Evolutionary conservation across 257 asterid genomes (phyloP).

Genomic region (Cynanchum wilfordii): DNA sequence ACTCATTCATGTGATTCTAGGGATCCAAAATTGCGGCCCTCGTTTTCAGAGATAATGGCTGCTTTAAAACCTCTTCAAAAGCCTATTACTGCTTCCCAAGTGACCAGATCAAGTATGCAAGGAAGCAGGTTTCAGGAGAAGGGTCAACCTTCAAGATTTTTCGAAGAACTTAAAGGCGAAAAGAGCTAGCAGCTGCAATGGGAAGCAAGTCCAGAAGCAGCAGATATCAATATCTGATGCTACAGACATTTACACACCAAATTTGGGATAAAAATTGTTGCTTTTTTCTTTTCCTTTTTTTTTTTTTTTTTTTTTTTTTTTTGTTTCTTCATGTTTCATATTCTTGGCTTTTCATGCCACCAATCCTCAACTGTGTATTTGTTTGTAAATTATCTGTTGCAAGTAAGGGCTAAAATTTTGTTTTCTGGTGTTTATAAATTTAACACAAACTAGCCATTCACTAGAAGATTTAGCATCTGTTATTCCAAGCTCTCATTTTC

Average conservation of each 20-base stretch:
- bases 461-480: not conserved
- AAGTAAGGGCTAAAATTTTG: constrained; percentile 26
- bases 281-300: not conserved
- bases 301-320: constrained; percentile 3
- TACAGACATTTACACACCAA: constrained; percentile 12
- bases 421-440: constrained; percentile 1
- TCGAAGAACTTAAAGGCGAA: constrained; percentile 23
- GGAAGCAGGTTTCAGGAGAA: constrained; percentile 42
- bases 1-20: constrained; percentile 30
- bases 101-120: constrained; percentile 29
- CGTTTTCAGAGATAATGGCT: constrained; percentile 89
- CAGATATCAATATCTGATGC: constrained; percentile 17
- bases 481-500: no score
- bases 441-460: not conserved
- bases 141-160: constrained; percentile 30
- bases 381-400: constrained; percentile 55
- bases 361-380: constrained; percentile 38
- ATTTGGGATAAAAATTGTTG: constrained; percentile 24
- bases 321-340: constrained; percentile 13
- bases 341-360: constrained; percentile 39
- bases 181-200: constrained; percentile 22
- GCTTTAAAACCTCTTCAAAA: constrained; percentile 80
- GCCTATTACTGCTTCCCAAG: constrained; percentile 54
- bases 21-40: constrained; percentile 76
- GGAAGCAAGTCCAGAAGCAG: constrained; percentile 14